A percentile compares a stretch with the other conserved stretches of the same genome.
Evolutionary conservation across 768 basidiomycete species (phyloP).

Genomic region (Mycena filopes): DNA sequence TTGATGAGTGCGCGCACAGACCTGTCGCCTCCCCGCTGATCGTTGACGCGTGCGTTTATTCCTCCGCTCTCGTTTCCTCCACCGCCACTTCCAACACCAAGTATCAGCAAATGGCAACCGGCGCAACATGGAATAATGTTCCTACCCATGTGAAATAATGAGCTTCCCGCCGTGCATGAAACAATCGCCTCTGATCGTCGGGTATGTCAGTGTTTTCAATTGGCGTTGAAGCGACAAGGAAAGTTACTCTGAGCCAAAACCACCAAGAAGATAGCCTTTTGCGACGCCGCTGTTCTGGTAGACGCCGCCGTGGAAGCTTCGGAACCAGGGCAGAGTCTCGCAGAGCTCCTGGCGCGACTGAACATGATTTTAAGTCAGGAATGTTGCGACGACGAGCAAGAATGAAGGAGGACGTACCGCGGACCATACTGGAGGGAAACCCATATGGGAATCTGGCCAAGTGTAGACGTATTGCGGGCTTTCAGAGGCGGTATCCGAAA

Average conservation of each 20-base stretch:
- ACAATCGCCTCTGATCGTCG: conserved; percentile 3
- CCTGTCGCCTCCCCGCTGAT: background rate
- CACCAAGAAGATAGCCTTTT: conserved; percentile 15
- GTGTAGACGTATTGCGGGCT: background rate
- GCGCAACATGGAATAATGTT: background rate
- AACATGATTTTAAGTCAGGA: background rate
- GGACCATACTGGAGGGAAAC: conserved; percentile 12
- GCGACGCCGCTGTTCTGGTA: conserved; percentile 9
- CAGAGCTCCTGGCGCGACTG: conserved; percentile 21
- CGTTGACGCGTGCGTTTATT: background rate
- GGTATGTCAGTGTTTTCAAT: background rate
- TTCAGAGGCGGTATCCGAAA: background rate
- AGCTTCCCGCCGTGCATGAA: conserved; percentile 18
- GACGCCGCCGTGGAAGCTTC: conserved; percentile 20
- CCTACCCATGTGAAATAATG: conserved; percentile 22
- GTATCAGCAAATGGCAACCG: background rate
- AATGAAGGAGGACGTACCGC: background rate
- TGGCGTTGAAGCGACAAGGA: background rate
- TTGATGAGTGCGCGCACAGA: conserved; percentile 6
- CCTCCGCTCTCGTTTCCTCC: background rate
- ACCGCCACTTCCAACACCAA: conserved; percentile 2
- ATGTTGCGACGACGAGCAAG: background rate
- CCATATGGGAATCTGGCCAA: background rate
- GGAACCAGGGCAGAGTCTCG: conserved; percentile 16
- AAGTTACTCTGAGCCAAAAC: conserved; percentile 8